These are phyloP conservation scores for Cardiospermum halicacabum DNA, from an alignment of 345 rosid species.

Conservation along the genomic window DNA sequence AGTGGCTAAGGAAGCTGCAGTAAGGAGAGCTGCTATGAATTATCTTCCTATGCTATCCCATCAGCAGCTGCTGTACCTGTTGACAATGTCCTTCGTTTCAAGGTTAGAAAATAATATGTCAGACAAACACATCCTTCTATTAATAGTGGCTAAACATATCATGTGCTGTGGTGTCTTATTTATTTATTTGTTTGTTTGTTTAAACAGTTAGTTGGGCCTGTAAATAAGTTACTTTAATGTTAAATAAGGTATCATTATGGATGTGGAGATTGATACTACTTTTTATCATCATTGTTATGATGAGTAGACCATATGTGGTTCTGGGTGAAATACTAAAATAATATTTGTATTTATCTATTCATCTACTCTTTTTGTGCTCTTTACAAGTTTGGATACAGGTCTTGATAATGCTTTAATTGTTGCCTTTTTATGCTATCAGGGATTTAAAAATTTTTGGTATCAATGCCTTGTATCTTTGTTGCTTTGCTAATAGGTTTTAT, in stretches of 20 bases:
- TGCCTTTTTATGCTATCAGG: background rate
- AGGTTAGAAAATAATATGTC: conserved; percentile 51
- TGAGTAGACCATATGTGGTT: background rate
- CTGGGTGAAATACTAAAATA: conserved; percentile 3
- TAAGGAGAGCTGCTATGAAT: conserved; percentile 99
- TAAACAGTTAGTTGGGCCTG: background rate
- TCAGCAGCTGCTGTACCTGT: conserved; percentile 89
- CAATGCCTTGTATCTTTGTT: background rate
- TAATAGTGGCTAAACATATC: conserved; percentile 11
- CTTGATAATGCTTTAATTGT: background rate
- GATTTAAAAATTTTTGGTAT: background rate
- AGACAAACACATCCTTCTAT: background rate
- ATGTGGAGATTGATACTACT: background rate
- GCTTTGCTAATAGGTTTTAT: background rate
- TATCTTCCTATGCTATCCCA: conserved; percentile 99
- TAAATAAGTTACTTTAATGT: background rate
- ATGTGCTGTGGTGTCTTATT: no score
- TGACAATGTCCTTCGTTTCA: conserved; percentile 95
- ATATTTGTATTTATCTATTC: background rate
- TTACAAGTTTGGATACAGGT: background rate
- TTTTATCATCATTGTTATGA: background rate
- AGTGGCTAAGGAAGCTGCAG: conserved; percentile 97
- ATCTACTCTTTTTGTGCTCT: background rate
- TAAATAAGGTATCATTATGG: no score
- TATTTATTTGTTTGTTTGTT: no score